Conservation (phyloP, 768 basidiomycete genomes). For the Panus rudis region DNA sequence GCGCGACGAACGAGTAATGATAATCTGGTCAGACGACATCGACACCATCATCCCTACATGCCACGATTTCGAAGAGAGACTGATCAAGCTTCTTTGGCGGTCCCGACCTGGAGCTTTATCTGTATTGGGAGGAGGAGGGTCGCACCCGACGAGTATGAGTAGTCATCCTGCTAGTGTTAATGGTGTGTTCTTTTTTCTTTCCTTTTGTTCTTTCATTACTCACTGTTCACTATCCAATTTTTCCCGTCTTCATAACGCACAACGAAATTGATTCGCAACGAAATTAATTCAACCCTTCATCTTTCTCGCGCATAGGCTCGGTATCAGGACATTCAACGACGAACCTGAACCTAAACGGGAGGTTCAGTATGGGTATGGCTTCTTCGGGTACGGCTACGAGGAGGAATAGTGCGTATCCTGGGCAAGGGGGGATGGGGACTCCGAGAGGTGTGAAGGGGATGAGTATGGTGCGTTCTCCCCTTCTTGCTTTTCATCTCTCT, state of each 20-base stretch:
- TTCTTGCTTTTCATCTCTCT: neutral
- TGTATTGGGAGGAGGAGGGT: slow-evolving; percentile 21
- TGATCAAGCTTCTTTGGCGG: slow-evolving; percentile 52
- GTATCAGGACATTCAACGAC: slow-evolving; percentile 32
- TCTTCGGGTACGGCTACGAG: no score
- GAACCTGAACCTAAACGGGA: slow-evolving; percentile 13
- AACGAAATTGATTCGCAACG: neutral
- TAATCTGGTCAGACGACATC: slow-evolving; percentile 79
- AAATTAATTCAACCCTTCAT: no score
- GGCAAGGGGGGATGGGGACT: slow-evolving; percentile 14
- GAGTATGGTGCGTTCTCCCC: no score
- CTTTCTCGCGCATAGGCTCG: slow-evolving; percentile 19
- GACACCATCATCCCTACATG: slow-evolving; percentile 61
- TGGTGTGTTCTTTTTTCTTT: slow-evolving; percentile 8
- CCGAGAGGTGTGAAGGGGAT: slow-evolving; percentile 21
- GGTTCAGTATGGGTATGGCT: slow-evolving; percentile 7
- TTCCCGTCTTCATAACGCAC: no score
- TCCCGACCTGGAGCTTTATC: slow-evolving; percentile 25
- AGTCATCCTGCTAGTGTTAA: slow-evolving; percentile 15
- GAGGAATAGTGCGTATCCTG: slow-evolving; percentile 11
- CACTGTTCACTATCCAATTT: neutral
- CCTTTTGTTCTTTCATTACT: neutral
- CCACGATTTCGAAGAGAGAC: slow-evolving; percentile 48
- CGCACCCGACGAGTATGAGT: slow-evolving; percentile 22
- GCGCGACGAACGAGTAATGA: slow-evolving; percentile 78